phyloP scores from a whole-genome alignment of 2,329 filamentous ascomycete species.

The Raffaelea deltoideospora region DNA sequence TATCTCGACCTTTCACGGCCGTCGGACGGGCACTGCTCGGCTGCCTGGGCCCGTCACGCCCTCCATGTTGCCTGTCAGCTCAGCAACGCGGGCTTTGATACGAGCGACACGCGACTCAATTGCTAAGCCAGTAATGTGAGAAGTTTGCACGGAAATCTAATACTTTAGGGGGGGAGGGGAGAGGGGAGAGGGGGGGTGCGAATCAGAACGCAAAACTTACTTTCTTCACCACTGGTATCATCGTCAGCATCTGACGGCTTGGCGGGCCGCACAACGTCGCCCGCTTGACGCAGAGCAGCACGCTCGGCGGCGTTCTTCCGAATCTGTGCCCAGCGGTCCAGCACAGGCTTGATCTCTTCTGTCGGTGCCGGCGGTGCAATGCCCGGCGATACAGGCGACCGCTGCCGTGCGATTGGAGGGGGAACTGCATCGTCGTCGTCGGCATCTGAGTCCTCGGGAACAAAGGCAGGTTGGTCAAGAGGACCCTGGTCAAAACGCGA shows the following conservation, averaged over 20 bases:
- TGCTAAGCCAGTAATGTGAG: conserved; percentile 35
- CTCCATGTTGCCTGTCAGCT: conserved; percentile 79
- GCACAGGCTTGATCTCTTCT: no score
- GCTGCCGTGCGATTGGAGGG: conserved; percentile 34
- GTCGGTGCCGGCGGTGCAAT: no score
- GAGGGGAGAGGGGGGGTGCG: no score
- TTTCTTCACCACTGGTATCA: conserved; percentile 91
- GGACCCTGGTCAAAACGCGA: conserved; percentile 77
- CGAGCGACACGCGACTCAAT: conserved; percentile 93
- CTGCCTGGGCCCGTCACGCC: conserved; percentile 23
- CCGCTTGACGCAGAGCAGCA: conserved; percentile 48
- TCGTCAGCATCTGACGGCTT: conserved; percentile 54
- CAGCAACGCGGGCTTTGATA: conserved; percentile 93
- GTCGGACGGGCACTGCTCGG: conserved; percentile 15
- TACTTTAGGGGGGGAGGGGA: no score
- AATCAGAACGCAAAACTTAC: conserved; percentile 36
- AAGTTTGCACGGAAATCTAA: conserved; percentile 1
- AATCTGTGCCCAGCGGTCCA: conserved; percentile 92
- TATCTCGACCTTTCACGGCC: no score
- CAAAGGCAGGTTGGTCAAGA: conserved; percentile 76
- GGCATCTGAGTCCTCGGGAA: conserved; percentile 37
- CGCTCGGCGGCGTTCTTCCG: conserved; percentile 84
- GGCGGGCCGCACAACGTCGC: conserved; percentile 45
- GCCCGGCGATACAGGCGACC: conserved; percentile 10
- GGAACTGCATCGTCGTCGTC: conserved; percentile 33